Percentiles rank a stretch among this genome's conserved stretches.
Evolutionary conservation across 78 protist genomes (phyloP).

Genomic region (Ministeria vibrans): DNA sequence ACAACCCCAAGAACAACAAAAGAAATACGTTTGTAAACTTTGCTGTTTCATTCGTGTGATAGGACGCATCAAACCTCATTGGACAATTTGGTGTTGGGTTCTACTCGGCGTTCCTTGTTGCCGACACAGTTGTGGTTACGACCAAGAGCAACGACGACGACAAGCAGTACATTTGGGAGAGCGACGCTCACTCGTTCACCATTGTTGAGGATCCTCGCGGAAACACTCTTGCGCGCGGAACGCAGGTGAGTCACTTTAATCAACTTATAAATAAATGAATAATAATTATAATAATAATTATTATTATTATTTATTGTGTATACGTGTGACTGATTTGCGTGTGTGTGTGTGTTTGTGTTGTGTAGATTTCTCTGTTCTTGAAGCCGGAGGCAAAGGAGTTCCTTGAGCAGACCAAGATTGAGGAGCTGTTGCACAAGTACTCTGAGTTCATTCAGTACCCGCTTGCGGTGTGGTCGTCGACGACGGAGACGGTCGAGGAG

Average conservation of each 20-base stretch:
- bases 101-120: conserved; percentile 99
- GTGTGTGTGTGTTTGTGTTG: too few relatives aligned
- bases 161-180: conserved; percentile 97
- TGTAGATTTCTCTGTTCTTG: not conserved
- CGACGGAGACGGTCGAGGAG: conserved; percentile 58
- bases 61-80: conserved; percentile 46
- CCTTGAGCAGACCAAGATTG: conserved; percentile 89
- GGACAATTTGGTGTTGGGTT: conserved; percentile 99
- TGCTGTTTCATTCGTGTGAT: too few relatives aligned
- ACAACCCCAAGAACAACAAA: too few relatives aligned
- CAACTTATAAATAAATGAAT: too few relatives aligned
- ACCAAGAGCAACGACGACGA: conserved; percentile 99
- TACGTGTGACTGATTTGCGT: too few relatives aligned
- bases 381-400: conserved; percentile 54
- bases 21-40: too few relatives aligned
- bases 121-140: conserved; percentile 91
- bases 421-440: conserved; percentile 98
- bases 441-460: conserved; percentile 99
- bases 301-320: too few relatives aligned
- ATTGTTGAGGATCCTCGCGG: conserved; percentile 60
- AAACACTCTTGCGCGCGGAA: conserved; percentile 91
- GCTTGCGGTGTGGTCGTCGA: conserved; percentile 67
- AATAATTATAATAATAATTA: too few relatives aligned
- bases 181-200: conserved; percentile 96
- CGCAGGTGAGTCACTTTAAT: too few relatives aligned